These are phyloP conservation scores for Fusarium sp. DNA, from an alignment of 2,329 filamentous ascomycete genomes.

Conservation along the genomic window DNA sequence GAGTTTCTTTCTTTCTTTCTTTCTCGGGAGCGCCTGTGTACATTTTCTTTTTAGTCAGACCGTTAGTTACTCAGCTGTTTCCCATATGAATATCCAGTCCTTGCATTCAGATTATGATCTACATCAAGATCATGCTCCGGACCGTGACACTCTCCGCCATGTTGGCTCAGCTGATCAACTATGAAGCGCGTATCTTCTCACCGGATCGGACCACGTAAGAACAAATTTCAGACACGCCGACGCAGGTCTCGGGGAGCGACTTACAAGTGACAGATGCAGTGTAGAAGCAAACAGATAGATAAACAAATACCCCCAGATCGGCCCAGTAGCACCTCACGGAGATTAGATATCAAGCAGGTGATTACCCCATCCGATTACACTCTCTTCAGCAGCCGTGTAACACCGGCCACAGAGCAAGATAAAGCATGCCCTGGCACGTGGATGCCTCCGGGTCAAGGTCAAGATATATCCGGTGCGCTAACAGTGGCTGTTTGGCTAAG, in stretches of 20 bases:
- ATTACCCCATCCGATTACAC: slow-evolving; percentile 7
- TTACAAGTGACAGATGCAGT: slow-evolving; percentile 22
- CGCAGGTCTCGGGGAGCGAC: slow-evolving; percentile 29
- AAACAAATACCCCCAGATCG: not conserved
- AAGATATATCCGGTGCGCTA: not conserved
- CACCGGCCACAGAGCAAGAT: slow-evolving; percentile 14
- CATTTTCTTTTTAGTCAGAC: slow-evolving; percentile 14
- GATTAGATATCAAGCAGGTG: slow-evolving; percentile 19
- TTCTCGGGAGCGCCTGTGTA: slow-evolving; percentile 25
- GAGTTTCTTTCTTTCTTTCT: slow-evolving; percentile 16
- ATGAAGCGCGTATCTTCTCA: slow-evolving; percentile 11
- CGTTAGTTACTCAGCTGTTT: slow-evolving; percentile 4
- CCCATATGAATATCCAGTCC: slow-evolving; percentile 14
- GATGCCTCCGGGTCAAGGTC: slow-evolving; percentile 1
- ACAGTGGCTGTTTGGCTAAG: slow-evolving; percentile 3
- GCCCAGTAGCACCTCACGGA: slow-evolving; percentile 4
- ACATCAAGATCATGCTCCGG: not conserved
- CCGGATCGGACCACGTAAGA: slow-evolving; percentile 20
- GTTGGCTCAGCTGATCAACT: slow-evolving; percentile 15
- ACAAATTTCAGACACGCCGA: slow-evolving; percentile 13
- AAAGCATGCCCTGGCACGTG: slow-evolving; percentile 19
- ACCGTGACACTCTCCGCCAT: slow-evolving; percentile 2
- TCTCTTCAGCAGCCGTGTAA: slow-evolving; percentile 18
- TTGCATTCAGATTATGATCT: not conserved
- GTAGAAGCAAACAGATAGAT: slow-evolving; percentile 2